Evolutionary conservation across 192 early-diverging fungal genomes (phyloP).

Genomic region (Chytriomyces sp.): DNA sequence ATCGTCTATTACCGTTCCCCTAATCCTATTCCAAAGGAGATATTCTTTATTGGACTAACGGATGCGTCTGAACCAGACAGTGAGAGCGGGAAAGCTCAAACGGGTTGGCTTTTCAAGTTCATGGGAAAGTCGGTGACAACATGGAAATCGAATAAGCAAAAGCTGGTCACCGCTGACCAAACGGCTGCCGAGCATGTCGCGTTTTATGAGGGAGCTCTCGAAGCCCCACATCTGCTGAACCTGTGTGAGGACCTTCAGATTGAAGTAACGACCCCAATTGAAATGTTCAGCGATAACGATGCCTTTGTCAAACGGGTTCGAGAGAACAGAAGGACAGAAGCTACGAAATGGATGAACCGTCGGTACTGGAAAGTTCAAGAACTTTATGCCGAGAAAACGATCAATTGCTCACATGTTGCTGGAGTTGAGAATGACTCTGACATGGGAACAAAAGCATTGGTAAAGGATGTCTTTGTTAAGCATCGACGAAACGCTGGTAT

Average conservation of each 20-base stretch:
- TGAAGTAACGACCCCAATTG: not conserved
- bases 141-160: conserved; percentile 6
- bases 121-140: not conserved
- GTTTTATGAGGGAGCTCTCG: not conserved
- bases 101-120: not conserved
- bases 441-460: conserved; percentile 5
- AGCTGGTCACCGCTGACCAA: conserved; percentile 4
- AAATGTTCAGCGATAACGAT: conserved; percentile 1
- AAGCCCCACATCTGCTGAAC: not conserved
- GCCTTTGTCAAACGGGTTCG: not conserved
- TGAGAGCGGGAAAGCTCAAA: conserved; percentile 5
- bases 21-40: not conserved
- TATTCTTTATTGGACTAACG: not conserved
- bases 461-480: not conserved
- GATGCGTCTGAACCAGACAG: conserved; percentile 8
- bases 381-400: not conserved
- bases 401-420: conserved; percentile 1
- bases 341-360: conserved; percentile 5
- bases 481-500: conserved; percentile 11
- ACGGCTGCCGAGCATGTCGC: conserved; percentile 3
- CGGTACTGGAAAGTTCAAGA: conserved; percentile 10
- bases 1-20: not conserved
- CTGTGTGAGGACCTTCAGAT: not conserved
- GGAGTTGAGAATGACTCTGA: not conserved
- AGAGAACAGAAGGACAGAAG: conserved; percentile 5